phyloP scores from a whole-genome alignment of 2,329 filamentous ascomycete genomes.

The Aspergillus texensis region DNA sequence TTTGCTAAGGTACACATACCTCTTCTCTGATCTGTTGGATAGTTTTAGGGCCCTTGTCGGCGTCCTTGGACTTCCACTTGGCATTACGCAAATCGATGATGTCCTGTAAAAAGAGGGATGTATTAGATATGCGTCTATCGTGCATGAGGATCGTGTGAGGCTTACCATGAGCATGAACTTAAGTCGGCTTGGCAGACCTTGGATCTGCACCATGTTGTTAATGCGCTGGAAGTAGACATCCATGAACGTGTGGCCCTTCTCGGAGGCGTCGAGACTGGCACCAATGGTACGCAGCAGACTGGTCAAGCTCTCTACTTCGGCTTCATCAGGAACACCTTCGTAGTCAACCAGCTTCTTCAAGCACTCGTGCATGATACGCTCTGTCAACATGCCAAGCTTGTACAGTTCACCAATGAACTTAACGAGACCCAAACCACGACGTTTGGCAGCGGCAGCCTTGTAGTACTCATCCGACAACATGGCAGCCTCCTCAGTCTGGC shows the following conservation, averaged over 20 bases:
- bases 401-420: slow-evolving; percentile 99
- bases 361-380: slow-evolving; percentile 99
- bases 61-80: slow-evolving; percentile 84
- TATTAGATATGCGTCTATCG: neutral
- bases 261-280: slow-evolving; percentile 77
- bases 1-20: slow-evolving; percentile 47
- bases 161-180: slow-evolving; percentile 88
- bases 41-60: slow-evolving; percentile 94
- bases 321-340: slow-evolving; percentile 88
- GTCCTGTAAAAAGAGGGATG: slow-evolving; percentile 53
- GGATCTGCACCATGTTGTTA: slow-evolving; percentile 75
- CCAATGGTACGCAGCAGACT: slow-evolving; percentile 93
- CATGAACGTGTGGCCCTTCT: slow-evolving; percentile 85
- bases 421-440: slow-evolving; percentile 93
- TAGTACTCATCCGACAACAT: slow-evolving; percentile 98
- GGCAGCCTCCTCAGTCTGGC: slow-evolving; percentile 69
- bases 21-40: slow-evolving; percentile 87
- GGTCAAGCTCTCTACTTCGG: slow-evolving; percentile 92
- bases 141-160: slow-evolving; percentile 1
- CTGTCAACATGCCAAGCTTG: slow-evolving; percentile 97
- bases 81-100: slow-evolving; percentile 78
- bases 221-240: slow-evolving; percentile 93
- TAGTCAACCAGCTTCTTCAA: slow-evolving; percentile 97
- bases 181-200: slow-evolving; percentile 81
- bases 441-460: slow-evolving; percentile 86